These are phyloP conservation scores for Lolium rigidum DNA, from an alignment of 176 grass and related monocot species.

Conservation along the genomic window DNA sequence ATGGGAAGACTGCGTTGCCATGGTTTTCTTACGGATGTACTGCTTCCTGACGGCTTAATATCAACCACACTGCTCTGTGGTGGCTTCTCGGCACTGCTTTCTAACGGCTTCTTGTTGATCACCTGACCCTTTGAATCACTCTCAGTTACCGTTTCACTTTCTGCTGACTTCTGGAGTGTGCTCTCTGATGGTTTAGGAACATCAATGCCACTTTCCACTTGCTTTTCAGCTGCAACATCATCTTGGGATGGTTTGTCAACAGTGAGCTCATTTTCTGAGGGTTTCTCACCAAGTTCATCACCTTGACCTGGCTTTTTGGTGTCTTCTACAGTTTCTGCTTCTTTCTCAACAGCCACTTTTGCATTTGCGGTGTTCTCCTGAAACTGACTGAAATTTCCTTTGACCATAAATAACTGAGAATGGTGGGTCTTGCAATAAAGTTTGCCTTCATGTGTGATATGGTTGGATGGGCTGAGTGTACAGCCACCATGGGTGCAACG, in stretches of 20 bases:
- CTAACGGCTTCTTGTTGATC: constrained; percentile 29
- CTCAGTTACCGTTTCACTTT: constrained; percentile 25
- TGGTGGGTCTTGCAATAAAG: constrained; percentile 97
- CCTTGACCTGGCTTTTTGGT: constrained; percentile 33
- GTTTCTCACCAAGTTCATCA: constrained; percentile 48
- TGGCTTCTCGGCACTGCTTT: constrained; percentile 46
- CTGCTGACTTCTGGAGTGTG: constrained; percentile 34
- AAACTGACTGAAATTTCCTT: constrained; percentile 88
- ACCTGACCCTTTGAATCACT: constrained; percentile 39
- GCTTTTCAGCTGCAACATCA: constrained; percentile 39
- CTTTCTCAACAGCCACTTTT: constrained; percentile 44
- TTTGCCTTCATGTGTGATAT: constrained; percentile 81
- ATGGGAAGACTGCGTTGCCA: constrained; percentile 47
- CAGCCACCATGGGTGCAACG: constrained; percentile 92
- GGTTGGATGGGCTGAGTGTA: constrained; percentile 75
- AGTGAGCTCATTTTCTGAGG: constrained; percentile 28
- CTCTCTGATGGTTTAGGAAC: constrained; percentile 42
- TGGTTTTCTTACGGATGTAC: constrained; percentile 32
- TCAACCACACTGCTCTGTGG: constrained; percentile 41
- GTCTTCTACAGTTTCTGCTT: constrained; percentile 36
- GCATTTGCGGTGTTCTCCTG: constrained; percentile 59
- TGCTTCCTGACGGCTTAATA: constrained; percentile 44
- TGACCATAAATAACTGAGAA: constrained; percentile 90
- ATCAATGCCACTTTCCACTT: constrained; percentile 23
- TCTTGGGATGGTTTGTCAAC: constrained; percentile 41